Evolutionary conservation across 306 rosid species (phyloP).

Genomic region (Glycyrrhiza uralensis): DNA sequence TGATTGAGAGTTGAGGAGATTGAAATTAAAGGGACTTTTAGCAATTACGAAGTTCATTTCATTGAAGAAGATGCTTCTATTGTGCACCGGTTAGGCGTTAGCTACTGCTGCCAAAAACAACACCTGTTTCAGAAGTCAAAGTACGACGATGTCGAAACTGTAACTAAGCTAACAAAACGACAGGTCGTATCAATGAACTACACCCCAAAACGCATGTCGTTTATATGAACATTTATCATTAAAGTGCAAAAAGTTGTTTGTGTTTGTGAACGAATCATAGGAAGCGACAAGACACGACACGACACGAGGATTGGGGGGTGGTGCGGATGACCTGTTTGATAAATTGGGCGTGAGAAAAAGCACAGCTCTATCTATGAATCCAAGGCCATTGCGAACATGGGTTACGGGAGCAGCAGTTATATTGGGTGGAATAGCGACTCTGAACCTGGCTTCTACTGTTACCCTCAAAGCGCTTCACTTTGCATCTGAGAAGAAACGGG

Average conservation of each 20-base stretch:
- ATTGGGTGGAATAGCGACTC: constrained; percentile 56
- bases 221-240: neutral
- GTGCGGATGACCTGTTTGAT: constrained; percentile 23
- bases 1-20: constrained; percentile 24
- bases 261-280: neutral
- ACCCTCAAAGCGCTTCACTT: constrained; percentile 54
- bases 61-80: constrained; percentile 24
- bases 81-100: neutral
- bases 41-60: constrained; percentile 60
- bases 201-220: constrained; percentile 19
- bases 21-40: constrained; percentile 20
- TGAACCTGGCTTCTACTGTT: constrained; percentile 61
- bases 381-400: constrained; percentile 40
- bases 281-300: no score
- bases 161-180: neutral
- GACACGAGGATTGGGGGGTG: neutral
- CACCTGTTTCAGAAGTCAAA: neutral
- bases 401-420: constrained; percentile 46
- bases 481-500: constrained; percentile 66
- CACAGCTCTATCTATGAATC: constrained; percentile 37
- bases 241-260: neutral
- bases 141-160: neutral
- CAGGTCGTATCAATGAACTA: neutral
- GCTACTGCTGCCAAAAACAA: neutral
- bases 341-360: constrained; percentile 29